Conservation (phyloP, 2,329 filamentous ascomycete genomes). For the Tolypocladium pustulatum region DNA sequence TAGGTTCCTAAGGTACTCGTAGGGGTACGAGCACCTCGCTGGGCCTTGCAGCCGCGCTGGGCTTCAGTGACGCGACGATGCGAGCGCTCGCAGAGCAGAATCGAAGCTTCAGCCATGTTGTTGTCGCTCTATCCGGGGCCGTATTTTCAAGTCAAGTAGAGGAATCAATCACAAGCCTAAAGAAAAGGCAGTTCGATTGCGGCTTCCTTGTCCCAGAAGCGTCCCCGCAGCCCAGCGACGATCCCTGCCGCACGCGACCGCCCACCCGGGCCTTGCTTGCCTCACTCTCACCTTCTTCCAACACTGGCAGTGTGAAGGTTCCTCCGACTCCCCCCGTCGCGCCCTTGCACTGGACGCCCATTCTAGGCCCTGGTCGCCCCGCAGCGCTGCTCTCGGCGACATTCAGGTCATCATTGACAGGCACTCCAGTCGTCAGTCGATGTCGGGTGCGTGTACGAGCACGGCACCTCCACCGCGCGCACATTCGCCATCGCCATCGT, state of each 20-base stretch:
- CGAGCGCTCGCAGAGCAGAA: too few relatives aligned
- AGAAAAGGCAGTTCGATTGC: neutral
- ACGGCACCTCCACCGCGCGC: neutral
- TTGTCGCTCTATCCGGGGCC: too few relatives aligned
- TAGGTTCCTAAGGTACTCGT: too few relatives aligned
- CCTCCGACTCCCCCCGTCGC: neutral
- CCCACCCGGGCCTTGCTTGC: slow-evolving; percentile 1
- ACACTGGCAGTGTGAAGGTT: neutral
- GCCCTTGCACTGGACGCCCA: neutral
- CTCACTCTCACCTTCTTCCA: too few relatives aligned
- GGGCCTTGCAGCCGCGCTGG: neutral
- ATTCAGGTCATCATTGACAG: neutral
- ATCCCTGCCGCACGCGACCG: slow-evolving; percentile 11
- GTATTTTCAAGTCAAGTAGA: too few relatives aligned
- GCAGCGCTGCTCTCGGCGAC: neutral
- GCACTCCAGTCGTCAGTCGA: too few relatives aligned
- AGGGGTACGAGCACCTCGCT: too few relatives aligned
- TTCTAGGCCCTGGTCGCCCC: neutral
- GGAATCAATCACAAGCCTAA: too few relatives aligned
- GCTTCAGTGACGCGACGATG: too few relatives aligned
- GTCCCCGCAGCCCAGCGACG: slow-evolving; percentile 6
- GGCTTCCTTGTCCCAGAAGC: neutral
- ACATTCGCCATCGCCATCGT: neutral
- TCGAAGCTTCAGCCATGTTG: too few relatives aligned
- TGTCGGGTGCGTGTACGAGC: too few relatives aligned